Conservation (phyloP, 176 grass and related monocot genomes). For the Otatea glauca region DNA sequence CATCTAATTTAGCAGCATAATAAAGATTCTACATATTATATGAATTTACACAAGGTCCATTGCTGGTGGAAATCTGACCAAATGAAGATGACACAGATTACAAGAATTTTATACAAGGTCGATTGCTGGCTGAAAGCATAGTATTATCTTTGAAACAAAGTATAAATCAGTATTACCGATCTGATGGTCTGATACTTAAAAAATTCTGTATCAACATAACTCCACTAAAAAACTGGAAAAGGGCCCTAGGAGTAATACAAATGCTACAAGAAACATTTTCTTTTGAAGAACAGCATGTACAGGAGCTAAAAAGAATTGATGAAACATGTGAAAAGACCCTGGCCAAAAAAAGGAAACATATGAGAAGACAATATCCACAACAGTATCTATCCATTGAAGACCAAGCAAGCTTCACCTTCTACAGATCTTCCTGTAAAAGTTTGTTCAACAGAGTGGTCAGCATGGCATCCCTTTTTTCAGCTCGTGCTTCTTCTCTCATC, state of each 20-base stretch:
- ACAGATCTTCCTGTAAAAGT: conserved; percentile 60
- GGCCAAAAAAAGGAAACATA: not conserved
- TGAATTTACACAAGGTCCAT: too few species aligned
- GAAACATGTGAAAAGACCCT: not conserved
- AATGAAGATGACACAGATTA: not conserved
- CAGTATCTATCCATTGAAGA: conserved; percentile 22
- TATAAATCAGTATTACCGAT: conserved; percentile 3
- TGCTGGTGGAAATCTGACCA: too few species aligned
- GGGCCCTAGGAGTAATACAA: conserved; percentile 18
- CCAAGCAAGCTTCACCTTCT: conserved; percentile 22
- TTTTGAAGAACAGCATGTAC: conserved; percentile 36
- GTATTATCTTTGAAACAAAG: not conserved
- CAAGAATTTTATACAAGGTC: conserved; percentile 5
- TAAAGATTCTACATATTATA: too few species aligned
- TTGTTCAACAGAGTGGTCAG: conserved; percentile 55
- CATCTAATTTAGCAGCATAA: too few species aligned
- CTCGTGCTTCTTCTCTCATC: conserved; percentile 56
- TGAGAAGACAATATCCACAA: conserved; percentile 36
- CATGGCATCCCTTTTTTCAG: conserved; percentile 64
- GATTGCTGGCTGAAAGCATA: conserved; percentile 12
- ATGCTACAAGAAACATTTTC: conserved; percentile 26
- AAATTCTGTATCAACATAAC: conserved; percentile 17
- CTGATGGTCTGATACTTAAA: conserved; percentile 26
- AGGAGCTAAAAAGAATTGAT: conserved; percentile 55
- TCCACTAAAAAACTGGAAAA: conserved; percentile 17